phyloP scores from a whole-genome alignment of 257 asterid species.

The Lycium barbarum region DNA sequence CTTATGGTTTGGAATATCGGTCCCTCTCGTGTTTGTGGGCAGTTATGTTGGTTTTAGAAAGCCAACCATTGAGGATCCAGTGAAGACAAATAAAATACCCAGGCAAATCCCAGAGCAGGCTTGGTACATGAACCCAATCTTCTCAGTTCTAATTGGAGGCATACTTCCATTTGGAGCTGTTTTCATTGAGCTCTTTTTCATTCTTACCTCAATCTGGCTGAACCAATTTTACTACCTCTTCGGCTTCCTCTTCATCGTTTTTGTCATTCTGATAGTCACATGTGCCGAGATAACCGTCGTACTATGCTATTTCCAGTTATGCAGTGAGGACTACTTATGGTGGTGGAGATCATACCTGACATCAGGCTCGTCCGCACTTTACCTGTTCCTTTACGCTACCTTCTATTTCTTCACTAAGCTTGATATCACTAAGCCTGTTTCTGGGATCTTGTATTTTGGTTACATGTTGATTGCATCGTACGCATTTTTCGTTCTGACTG shows the following conservation, averaged over 20 bases:
- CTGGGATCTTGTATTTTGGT: constrained; percentile 77
- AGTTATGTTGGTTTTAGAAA: constrained; percentile 67
- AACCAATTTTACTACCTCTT: constrained; percentile 89
- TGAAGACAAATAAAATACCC: constrained; percentile 73
- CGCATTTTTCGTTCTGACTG: constrained; percentile 73
- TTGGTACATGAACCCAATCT: constrained; percentile 71
- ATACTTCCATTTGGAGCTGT: constrained; percentile 83
- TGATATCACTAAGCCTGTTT: constrained; percentile 73
- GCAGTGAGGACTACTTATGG: constrained; percentile 83
- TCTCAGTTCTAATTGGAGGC: constrained; percentile 72
- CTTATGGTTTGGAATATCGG: constrained; percentile 84
- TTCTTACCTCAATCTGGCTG: constrained; percentile 84
- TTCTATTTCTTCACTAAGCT: constrained; percentile 86
- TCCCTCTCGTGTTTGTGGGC: constrained; percentile 77
- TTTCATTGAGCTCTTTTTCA: constrained; percentile 80
- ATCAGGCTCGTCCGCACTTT: constrained; percentile 74
- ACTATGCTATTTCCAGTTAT: constrained; percentile 82
- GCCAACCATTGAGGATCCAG: constrained; percentile 73
- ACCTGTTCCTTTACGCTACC: constrained; percentile 78
- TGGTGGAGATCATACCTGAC: constrained; percentile 87
- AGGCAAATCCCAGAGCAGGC: constrained; percentile 84
- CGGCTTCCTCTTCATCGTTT: constrained; percentile 81
- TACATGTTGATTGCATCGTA: constrained; percentile 79
- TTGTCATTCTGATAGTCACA: constrained; percentile 70
- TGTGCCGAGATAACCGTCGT: constrained; percentile 79